Conservation (phyloP, 164 flowering plant genomes). For the Berberis vulgaris region DNA sequence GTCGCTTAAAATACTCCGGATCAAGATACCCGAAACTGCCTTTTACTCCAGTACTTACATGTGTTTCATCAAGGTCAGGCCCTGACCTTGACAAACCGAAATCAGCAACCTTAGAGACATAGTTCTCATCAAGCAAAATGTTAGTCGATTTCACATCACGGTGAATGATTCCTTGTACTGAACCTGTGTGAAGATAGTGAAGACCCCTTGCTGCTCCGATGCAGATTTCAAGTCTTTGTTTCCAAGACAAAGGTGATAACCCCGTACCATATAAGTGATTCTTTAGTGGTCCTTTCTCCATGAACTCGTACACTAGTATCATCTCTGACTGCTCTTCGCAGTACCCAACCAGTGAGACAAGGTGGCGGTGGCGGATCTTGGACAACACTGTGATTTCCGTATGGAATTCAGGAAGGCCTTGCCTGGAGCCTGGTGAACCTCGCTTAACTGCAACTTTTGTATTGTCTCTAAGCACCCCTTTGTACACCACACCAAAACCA, state of each 20-base stretch:
- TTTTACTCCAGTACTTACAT: constrained; percentile 26
- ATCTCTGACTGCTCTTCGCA: constrained; percentile 79
- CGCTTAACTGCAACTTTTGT: constrained; percentile 73
- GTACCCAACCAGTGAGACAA: constrained; percentile 58
- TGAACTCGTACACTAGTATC: constrained; percentile 75
- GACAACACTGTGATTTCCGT: constrained; percentile 65
- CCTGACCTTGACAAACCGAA: constrained; percentile 24
- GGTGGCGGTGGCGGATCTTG: constrained; percentile 34
- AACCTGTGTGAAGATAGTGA: constrained; percentile 30
- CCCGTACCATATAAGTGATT: constrained; percentile 54
- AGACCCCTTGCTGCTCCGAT: constrained; percentile 24
- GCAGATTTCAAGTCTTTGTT: constrained; percentile 24
- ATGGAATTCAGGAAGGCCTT: constrained; percentile 78
- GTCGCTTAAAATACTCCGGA: constrained; percentile 21
- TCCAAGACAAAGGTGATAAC: constrained; percentile 48
- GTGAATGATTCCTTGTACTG: constrained; percentile 20
- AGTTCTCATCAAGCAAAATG: constrained; percentile 19
- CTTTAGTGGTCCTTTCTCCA: constrained; percentile 71
- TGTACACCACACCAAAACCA: constrained; percentile 80
- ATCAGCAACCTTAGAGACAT: constrained; percentile 24
- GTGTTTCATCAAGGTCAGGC: constrained; percentile 16
- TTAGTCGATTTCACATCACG: constrained; percentile 25
- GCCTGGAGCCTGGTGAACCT: constrained; percentile 59
- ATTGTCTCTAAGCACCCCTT: constrained; percentile 52
- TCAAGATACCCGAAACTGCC: constrained; percentile 31